These are phyloP conservation scores for Pichia sp. DNA, from an alignment of 1,139 yeast species.

Conservation along the genomic window DNA sequence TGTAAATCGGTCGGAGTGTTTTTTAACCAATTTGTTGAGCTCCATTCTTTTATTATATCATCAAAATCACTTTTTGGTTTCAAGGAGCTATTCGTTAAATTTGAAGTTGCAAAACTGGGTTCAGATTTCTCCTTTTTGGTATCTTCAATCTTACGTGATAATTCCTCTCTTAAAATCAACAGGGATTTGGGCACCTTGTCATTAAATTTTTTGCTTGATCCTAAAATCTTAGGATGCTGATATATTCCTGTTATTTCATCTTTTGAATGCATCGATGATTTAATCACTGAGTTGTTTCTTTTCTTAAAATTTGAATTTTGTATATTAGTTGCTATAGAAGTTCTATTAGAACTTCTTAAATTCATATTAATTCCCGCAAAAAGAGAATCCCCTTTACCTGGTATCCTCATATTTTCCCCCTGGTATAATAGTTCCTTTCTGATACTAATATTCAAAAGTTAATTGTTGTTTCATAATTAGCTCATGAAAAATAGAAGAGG, in stretches of 20 bases:
- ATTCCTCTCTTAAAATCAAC: background rate
- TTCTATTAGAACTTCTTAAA: background rate
- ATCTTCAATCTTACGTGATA: background rate
- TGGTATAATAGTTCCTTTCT: background rate
- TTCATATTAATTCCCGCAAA: background rate
- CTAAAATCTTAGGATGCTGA: slow-evolving; percentile 1
- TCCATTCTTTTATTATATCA: slow-evolving; percentile 22
- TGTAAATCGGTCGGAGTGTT: slow-evolving; percentile 15
- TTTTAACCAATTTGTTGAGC: slow-evolving; percentile 20
- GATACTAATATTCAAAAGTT: background rate
- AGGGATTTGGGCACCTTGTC: slow-evolving; percentile 8
- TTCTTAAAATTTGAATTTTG: background rate
- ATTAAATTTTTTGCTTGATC: background rate
- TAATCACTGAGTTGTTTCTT: slow-evolving; percentile 5
- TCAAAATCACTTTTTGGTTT: slow-evolving; percentile 21
- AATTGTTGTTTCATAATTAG: too few species aligned
- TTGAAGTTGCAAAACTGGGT: slow-evolving; percentile 11
- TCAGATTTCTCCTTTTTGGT: slow-evolving; percentile 2
- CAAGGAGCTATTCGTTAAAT: slow-evolving; percentile 11
- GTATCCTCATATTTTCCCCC: background rate
- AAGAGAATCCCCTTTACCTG: background rate
- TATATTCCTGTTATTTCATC: slow-evolving; percentile 7
- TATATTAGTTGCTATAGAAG: too few species aligned
- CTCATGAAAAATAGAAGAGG: too few species aligned
- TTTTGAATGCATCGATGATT: slow-evolving; percentile 2